These are phyloP conservation scores for Orbilia blumenaviensis DNA, from an alignment of 2,329 filamentous ascomycete genomes.

Conservation along the genomic window DNA sequence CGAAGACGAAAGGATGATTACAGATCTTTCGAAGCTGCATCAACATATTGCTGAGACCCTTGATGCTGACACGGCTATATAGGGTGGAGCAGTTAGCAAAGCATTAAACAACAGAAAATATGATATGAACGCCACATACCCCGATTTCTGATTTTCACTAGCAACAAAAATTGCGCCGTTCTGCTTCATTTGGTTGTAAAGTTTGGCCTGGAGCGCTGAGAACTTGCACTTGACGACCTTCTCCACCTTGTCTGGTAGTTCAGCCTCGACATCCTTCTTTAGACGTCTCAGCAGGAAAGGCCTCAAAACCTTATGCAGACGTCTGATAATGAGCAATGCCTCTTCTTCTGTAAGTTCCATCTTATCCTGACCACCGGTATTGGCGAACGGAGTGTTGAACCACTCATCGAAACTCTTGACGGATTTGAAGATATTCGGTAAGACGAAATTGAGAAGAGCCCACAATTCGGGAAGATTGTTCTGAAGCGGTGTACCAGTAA, in stretches of 20 bases:
- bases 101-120: neutral
- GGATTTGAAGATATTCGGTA: slow-evolving; percentile 99
- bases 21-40: slow-evolving; percentile 99
- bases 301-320: slow-evolving; percentile 95
- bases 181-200: slow-evolving; percentile 97
- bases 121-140: slow-evolving; percentile 27
- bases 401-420: slow-evolving; percentile 99
- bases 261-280: slow-evolving; percentile 99
- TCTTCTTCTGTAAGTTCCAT: slow-evolving; percentile 99
- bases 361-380: slow-evolving; percentile 96
- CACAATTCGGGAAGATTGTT: slow-evolving; percentile 96
- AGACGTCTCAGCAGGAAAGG: slow-evolving; percentile 97
- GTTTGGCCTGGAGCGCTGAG: slow-evolving; percentile 87
- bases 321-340: slow-evolving; percentile 95
- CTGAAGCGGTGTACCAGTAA: slow-evolving; percentile 95
- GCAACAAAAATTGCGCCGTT: slow-evolving; percentile 94
- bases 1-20: slow-evolving; percentile 98
- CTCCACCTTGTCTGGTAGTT: slow-evolving; percentile 97
- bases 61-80: slow-evolving; percentile 55
- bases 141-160: slow-evolving; percentile 76
- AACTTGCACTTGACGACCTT: slow-evolving; percentile 99
- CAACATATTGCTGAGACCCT: slow-evolving; percentile 96
- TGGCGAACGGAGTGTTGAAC: slow-evolving; percentile 99
- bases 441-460: slow-evolving; percentile 97
- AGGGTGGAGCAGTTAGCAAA: slow-evolving; percentile 3